Evolutionary conservation across 352 stramenopile genomes (phyloP), one percentile per base, ranked within the genome.

Genomic region (Phytopythium helicoides): DNA sequence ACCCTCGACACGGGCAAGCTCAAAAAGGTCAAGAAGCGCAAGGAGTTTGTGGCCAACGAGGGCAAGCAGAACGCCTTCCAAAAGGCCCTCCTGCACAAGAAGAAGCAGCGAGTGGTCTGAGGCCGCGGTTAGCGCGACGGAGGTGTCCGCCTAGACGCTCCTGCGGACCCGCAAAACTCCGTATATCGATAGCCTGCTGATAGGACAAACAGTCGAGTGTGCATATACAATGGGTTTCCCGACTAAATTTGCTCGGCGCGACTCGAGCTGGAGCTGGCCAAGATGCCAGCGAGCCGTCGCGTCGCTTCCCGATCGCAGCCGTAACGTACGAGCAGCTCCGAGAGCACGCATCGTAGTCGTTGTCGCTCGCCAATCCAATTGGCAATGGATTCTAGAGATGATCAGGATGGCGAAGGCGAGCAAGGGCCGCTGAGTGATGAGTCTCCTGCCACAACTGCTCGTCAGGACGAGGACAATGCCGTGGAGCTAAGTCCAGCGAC

Each of bases 11-110:
- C 52, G 9, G 84, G 84, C 34, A 88, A 94, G 47, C 48, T 84
- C 9, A 92, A 92, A 54, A 94, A 92, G 65, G 60, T 92, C 47
- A 89, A 89, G 66, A 89, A 90, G 60, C 76, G 80, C 48, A 92
- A 89, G 47, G 79, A 87, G 45, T 94, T 94, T 53, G 65, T 89
- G 15, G 25, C 79, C 8, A 94, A 94, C 54, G 67, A 94, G 75
- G 84, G 84, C 42, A 63, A 57, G 37, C 57, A 66, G 16, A 94
- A 94, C 61, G 69, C 62, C 26, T 94, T 94, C 60, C 81, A 90
- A 53, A 63, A 55, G 1, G 65, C 73, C 42, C 56, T 89, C 22
- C 62, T 85, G 46, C 64, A 66, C 35, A 88, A 89, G 62, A 90
- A 86, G 57, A 67, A 76, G 19, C 45, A 40, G 45, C 45, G 42